Evolutionary conservation across 2,329 filamentous ascomycete species (phyloP).

Genomic region (Lecanicillium sp.): DNA sequence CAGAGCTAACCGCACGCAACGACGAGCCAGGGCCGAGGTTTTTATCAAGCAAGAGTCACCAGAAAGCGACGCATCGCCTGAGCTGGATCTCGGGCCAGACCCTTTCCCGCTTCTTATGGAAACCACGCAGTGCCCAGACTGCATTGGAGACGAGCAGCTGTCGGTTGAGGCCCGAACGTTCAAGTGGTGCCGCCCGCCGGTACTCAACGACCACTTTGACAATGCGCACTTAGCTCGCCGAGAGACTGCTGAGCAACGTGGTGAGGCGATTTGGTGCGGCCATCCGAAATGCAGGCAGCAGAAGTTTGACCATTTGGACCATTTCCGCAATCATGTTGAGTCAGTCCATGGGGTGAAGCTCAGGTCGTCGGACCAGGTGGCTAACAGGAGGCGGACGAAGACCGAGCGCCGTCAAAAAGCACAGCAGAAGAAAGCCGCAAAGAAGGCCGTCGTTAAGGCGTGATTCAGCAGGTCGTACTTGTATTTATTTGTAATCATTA

Average conservation of each 20-base stretch:
- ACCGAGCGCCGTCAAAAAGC: neutral
- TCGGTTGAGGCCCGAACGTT: conserved; percentile 9
- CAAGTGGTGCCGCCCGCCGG: neutral
- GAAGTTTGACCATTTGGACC: conserved; percentile 11
- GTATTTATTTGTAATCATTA: neutral
- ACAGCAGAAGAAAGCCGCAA: neutral
- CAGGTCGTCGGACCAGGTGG: conserved; percentile 7
- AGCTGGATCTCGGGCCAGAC: conserved; percentile 4
- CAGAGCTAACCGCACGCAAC: conserved; percentile 7
- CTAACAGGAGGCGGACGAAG: too few species aligned
- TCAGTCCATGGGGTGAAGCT: conserved; percentile 10
- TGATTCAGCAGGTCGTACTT: neutral
- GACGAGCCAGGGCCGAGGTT: neutral
- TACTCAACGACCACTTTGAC: conserved; percentile 16
- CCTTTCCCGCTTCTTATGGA: conserved; percentile 14
- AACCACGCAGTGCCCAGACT: conserved; percentile 12
- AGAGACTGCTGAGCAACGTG: conserved; percentile 9
- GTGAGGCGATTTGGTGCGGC: conserved; percentile 11
- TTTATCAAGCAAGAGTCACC: conserved; percentile 6
- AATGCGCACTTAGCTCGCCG: conserved; percentile 12
- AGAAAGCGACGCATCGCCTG: neutral
- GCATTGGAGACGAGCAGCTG: conserved; percentile 12
- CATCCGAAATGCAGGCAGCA: conserved; percentile 12
- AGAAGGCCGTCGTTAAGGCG: neutral
- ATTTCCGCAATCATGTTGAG: conserved; percentile 13